Evolutionary conservation across 768 basidiomycete species (phyloP), one percentile per base, ranked within the genome.

Genomic region (Paxillus ammoniavirescens): DNA sequence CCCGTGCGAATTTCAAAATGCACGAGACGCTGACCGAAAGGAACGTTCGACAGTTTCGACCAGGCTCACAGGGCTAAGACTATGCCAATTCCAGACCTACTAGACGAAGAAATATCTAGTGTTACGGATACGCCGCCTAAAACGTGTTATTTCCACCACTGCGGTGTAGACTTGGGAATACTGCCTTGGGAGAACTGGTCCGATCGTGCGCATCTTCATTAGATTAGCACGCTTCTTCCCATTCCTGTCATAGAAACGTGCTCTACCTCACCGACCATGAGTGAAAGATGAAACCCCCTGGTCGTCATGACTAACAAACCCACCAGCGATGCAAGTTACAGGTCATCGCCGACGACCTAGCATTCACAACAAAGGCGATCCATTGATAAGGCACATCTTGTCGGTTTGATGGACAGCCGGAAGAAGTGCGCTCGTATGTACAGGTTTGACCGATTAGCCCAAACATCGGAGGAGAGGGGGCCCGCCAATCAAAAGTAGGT

Each of bases 1-100:
- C 38, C 46, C 66, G 66, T 68, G 66, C n/a, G 66, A 68, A 68
- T 50, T 59, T 65, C 23, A 36, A 43, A 49, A 15, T 41, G 17
- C 28, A 30, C 42, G 48, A 18, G 41, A 33, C 18, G 38, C 36
- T 30, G 31, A 23, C 8, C 31, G 44, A 15, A 48, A 37, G 33
- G 42, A 63, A 63, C 61, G 61, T 59, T 63, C 30, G 61, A 59
- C 23, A 3, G 23, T 26, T n/a, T n/a, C 18, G 17, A 26, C 33
- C 9, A 31, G 14, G 17, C 54, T 42, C 55, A 56, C 55, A 56
- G 53, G 52, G 53, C 42, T 3, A 21, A 21, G 49, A 49, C 43
- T 45, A 30, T 45, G 5, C 43, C 44, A n/a, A 15, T 31, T 31
- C 44, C 23, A 28, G 28, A n/a, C n/a, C 44, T 40, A n/a, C 7